Evolutionary conservation across 2,329 filamentous ascomycete genomes (phyloP).

Genomic region (Exophiala spinifera): DNA sequence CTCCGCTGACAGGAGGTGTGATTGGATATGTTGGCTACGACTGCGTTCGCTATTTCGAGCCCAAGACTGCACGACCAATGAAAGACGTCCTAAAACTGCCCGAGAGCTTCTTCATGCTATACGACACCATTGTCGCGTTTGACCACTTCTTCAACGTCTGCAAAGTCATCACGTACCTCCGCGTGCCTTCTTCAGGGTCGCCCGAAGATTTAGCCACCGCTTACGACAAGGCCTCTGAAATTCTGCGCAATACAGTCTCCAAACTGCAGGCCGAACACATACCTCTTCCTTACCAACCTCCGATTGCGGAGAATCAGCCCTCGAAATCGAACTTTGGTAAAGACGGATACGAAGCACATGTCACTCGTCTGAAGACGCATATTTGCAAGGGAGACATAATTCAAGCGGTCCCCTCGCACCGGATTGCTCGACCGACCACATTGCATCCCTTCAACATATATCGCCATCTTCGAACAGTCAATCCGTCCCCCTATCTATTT

Average conservation of each 20-base stretch:
- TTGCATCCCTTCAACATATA: constrained; percentile 98
- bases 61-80: constrained; percentile 84
- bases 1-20: constrained; percentile 83
- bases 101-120: constrained; percentile 95
- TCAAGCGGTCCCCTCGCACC: constrained; percentile 92
- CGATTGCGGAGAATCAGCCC: constrained; percentile 69
- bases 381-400: constrained; percentile 93
- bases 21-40: constrained; percentile 98
- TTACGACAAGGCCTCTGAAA: constrained; percentile 65
- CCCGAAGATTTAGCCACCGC: constrained; percentile 58
- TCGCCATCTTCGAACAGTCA: constrained; percentile 91
- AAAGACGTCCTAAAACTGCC: constrained; percentile 86
- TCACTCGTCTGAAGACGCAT: constrained; percentile 81
- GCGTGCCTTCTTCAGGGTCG: constrained; percentile 56
- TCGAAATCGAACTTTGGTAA: constrained; percentile 91
- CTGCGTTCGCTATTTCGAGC: constrained; percentile 96
- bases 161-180: constrained; percentile 89
- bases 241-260: constrained; percentile 65
- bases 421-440: constrained; percentile 81
- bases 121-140: constrained; percentile 89
- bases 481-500: constrained; percentile 96
- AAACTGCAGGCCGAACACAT: constrained; percentile 71
- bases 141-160: constrained; percentile 92
- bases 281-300: constrained; percentile 71
- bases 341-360: constrained; percentile 85